Base-by-base conservation (phyloP, 2,329 filamentous ascomycete genomes). In the Leptographium radiaticola region DNA sequence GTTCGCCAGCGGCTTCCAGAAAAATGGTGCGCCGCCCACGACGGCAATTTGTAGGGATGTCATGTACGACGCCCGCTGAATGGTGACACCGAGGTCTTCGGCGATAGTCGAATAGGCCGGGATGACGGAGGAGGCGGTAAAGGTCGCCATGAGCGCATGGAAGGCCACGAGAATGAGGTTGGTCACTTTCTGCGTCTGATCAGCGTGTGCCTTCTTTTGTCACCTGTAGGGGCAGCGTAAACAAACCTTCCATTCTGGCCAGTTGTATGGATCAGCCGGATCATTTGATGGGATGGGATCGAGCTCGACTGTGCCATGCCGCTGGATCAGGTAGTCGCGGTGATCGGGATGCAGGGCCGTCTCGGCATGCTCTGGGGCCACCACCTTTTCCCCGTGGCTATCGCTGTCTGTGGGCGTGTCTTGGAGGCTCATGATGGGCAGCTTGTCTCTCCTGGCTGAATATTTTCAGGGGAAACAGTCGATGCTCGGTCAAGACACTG, bases 111-210 rank as follows among this genome's bases (percentile, higher is more conserved):
- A 69, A 59, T 75, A 81, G 4, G 75, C 77, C 2, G 74, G 72
- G 55, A 77, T 75, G 58, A 81, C 78, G 6, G 70, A 65, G 0
- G 76, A 69, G 0, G 77, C 75, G 1, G 70, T 75, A 58, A 80
- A 80, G 1, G 75, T 76, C 45, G 71, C 70, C 73, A 80, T 80
- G 64, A 74, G 74, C 31, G 76, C 74, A 54, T 81, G 75, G 59
- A 79, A 77, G 0, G 76, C 74, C 15, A 81, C 75, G 11, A 80
- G 69, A 12, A 71, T 53, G 0, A 82, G 65, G 55, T 80, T 79
- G 53, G 67, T 55, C 1, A 68, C 62, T 71, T 79, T 80, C 74
- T 77, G 15, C 3, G 12, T n/a, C 9, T 16, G 12, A 10, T 42
- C 13, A 39, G 47, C 7, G 9, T 16, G 2, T 13, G 6, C 16